phyloP scores from a whole-genome alignment of 495 filamentous ascomycete species.

The Penicillium manginii region DNA sequence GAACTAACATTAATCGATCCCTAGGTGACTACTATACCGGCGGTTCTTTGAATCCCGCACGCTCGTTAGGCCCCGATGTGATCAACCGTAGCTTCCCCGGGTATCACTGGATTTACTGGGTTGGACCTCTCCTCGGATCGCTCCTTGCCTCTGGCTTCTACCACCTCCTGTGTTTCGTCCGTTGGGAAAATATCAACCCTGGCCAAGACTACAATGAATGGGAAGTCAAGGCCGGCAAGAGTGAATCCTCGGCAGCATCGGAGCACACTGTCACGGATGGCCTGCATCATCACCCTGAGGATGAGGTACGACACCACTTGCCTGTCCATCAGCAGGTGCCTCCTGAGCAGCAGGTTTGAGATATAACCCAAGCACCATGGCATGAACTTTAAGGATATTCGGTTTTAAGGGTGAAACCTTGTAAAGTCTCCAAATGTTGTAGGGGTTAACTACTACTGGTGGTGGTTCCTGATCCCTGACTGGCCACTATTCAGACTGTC shows the following conservation, averaged over 20 bases:
- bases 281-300: constrained; percentile 6
- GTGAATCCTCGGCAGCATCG: constrained; percentile 5
- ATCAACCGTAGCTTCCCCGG: constrained; percentile 65
- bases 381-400: background rate
- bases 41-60: constrained; percentile 72
- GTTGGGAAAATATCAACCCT: constrained; percentile 79
- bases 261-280: constrained; percentile 19
- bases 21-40: constrained; percentile 72
- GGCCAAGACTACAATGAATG: constrained; percentile 64
- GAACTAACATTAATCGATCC: background rate
- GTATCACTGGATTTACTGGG: constrained; percentile 61
- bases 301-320: background rate
- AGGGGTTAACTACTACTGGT: no score
- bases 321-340: background rate
- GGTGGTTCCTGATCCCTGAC: no score
- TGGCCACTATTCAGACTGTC: background rate
- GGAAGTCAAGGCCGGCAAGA: constrained; percentile 30
- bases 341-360: constrained; percentile 20
- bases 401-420: background rate
- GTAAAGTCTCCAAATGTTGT: no score
- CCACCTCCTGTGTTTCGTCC: constrained; percentile 63
- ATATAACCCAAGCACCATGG: background rate
- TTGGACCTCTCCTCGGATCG: constrained; percentile 69
- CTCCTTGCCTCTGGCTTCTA: constrained; percentile 72
- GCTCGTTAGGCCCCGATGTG: constrained; percentile 71